Conservation (phyloP, 2,329 filamentous ascomycete genomes). For the Purpureocillium takamizusanense region DNA sequence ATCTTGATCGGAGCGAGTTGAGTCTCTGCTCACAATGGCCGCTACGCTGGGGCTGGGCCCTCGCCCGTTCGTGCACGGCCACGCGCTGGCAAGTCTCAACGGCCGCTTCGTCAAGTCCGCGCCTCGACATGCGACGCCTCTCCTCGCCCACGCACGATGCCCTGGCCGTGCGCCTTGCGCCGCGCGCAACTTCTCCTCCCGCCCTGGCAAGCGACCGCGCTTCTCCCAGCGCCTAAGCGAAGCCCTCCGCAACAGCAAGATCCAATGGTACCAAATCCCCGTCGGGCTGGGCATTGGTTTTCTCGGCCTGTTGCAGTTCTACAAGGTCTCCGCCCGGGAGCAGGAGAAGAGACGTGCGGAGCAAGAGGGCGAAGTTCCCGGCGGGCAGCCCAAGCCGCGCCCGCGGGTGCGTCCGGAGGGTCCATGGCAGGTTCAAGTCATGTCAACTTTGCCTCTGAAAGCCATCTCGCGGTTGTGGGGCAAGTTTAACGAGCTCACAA, state of each 20-base stretch:
- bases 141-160: slow-evolving; percentile 11
- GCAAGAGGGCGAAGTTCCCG: slow-evolving; percentile 32
- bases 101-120: slow-evolving; percentile 18
- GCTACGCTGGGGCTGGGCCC: slow-evolving; percentile 24
- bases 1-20: not conserved
- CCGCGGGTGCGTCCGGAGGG: slow-evolving; percentile 68
- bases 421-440: slow-evolving; percentile 88
- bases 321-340: slow-evolving; percentile 57
- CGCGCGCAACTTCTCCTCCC: slow-evolving; percentile 22
- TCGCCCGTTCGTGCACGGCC: slow-evolving; percentile 20
- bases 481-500: slow-evolving; percentile 78
- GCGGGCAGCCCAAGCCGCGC: slow-evolving; percentile 38
- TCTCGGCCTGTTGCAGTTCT: slow-evolving; percentile 74
- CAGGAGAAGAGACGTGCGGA: slow-evolving; percentile 39
- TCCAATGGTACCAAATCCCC: slow-evolving; percentile 87
- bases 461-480: slow-evolving; percentile 86
- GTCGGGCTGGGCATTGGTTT: slow-evolving; percentile 79
- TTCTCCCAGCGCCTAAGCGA: slow-evolving; percentile 43
- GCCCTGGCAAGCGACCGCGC: slow-evolving; percentile 34
- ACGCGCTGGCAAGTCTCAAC: slow-evolving; percentile 17
- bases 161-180: slow-evolving; percentile 13
- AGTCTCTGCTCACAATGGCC: slow-evolving; percentile 14
- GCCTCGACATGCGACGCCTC: slow-evolving; percentile 6
- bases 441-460: slow-evolving; percentile 88
- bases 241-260: slow-evolving; percentile 42